Evolutionary conservation across 2,329 filamentous ascomycete genomes (phyloP).

Genomic region (Alternaria infectoria): DNA sequence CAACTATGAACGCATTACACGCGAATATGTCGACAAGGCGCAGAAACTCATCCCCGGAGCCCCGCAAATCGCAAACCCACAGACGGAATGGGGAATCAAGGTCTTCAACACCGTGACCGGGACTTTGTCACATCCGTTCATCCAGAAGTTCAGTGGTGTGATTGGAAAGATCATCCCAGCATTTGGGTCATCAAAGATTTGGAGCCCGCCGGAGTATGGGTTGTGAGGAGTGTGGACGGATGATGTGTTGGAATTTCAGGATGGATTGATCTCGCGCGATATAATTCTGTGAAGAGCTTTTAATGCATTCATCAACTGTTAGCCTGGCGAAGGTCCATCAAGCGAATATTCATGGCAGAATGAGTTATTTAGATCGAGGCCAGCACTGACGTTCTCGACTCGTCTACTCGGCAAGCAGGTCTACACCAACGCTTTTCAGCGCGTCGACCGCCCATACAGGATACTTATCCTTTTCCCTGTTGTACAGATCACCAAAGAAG

Average conservation of each 20-base stretch:
- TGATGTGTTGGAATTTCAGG: neutral
- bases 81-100: conserved; percentile 30
- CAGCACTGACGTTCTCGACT: too few species aligned
- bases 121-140: conserved; percentile 16
- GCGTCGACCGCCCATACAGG: conserved; percentile 87
- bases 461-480: conserved; percentile 66
- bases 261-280: neutral
- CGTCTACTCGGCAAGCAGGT: conserved; percentile 31
- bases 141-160: conserved; percentile 15
- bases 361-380: neutral
- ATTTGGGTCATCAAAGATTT: conserved; percentile 19
- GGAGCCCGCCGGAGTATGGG: conserved; percentile 31
- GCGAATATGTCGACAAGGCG: conserved; percentile 29
- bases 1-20: conserved; percentile 26
- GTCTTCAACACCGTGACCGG: conserved; percentile 25
- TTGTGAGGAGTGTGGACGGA: neutral
- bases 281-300: neutral
- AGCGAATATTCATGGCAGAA: neutral
- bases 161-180: conserved; percentile 20
- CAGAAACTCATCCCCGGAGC: conserved; percentile 34
- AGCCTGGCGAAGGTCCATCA: neutral
- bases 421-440: conserved; percentile 76
- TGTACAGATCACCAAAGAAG: conserved; percentile 80
- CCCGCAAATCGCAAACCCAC: conserved; percentile 33
- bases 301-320: neutral